Evolutionary conservation across 257 asterid genomes (phyloP), one percentile per base, ranked within the genome.

Genomic region (Gardenia jasminoides): DNA sequence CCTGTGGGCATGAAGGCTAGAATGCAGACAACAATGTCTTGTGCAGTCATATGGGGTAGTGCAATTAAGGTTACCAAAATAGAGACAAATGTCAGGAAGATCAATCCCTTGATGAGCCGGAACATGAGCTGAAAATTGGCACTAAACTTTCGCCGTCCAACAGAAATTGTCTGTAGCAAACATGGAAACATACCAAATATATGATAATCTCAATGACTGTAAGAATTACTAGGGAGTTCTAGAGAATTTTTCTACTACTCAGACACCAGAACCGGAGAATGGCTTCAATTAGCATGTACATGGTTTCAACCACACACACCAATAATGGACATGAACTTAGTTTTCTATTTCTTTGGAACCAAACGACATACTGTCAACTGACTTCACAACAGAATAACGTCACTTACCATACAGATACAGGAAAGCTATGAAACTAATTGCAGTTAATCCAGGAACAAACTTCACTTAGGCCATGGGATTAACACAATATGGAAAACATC

Each of bases 1-100:
- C 99, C 98, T 24, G 99, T 93, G 7, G 98, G 99, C 96, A 95
- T 84, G 96, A 95, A 95, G 80, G 92, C 99, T 19, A 95, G 97
- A 80, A 95, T 58, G 86, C 99, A 95, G 44, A 95, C 97, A 31
- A 95, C 72, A 54, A 93, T 88, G 83, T 95, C 98, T 86, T 76
- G 88, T 10, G 83, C 88, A 24, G 96, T 88, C 98, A 95, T 93
- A 84, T 86, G 90, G 26, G 96, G 90, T 26, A 95, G 87, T 13
- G 92, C 93, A 36, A 95, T 86, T 87, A 95, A 81, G 58, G 90
- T 92, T 70, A 81, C 97, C 81, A 95, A 85, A 85, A 93, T 89
- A 43, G 98, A 71, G 58, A 95, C 58, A 80, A 95, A 95, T 52
- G 98, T 89, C 74, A 95, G 87, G 72, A 95, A 95, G 85, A 95